phyloP scores from a whole-genome alignment of 2,329 filamentous ascomycete species.

The Graphilbum ipis-grandicollis region DNA sequence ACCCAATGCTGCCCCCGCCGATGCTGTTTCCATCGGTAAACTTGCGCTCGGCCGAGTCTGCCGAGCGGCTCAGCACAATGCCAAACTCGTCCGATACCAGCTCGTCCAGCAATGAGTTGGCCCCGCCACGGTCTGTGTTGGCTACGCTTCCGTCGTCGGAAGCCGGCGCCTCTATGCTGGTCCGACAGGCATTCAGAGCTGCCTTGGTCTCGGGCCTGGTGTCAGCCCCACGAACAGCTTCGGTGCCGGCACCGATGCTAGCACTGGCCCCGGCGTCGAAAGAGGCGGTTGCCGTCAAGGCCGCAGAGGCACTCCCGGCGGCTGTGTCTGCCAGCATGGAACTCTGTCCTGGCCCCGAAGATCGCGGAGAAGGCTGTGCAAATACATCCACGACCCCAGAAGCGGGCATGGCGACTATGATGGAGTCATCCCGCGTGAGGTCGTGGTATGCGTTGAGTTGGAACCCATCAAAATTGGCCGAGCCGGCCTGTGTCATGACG shows the following conservation, averaged over 20 bases:
- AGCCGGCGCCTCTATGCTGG: not conserved
- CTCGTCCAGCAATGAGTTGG: constrained; percentile 32
- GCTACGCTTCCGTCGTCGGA: constrained; percentile 9
- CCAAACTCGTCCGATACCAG: constrained; percentile 41
- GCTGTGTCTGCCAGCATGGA: no score
- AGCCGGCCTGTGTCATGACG: constrained; percentile 20
- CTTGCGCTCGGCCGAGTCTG: constrained; percentile 34
- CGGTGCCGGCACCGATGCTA: no score
- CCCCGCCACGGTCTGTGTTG: constrained; percentile 20
- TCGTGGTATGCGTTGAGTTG: constrained; percentile 28
- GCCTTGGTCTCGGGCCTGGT: no score
- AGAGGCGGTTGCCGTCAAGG: no score
- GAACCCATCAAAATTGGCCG: constrained; percentile 34
- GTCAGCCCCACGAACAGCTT: no score
- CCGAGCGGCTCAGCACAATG: constrained; percentile 24
- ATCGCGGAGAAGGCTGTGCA: no score
- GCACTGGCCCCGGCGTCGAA: no score
- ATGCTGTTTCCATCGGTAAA: not conserved
- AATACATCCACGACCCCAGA: no score
- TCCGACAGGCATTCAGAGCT: no score
- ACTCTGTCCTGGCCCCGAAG: no score
- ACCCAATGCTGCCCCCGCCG: not conserved
- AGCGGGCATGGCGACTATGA: constrained; percentile 16
- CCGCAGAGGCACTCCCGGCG: no score
- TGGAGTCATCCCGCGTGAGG: constrained; percentile 20